Percentiles rank a stretch among this genome's conserved stretches.
Conservation (phyloP, 73 alveolate species). For the Durusdinium trenchii region DNA sequence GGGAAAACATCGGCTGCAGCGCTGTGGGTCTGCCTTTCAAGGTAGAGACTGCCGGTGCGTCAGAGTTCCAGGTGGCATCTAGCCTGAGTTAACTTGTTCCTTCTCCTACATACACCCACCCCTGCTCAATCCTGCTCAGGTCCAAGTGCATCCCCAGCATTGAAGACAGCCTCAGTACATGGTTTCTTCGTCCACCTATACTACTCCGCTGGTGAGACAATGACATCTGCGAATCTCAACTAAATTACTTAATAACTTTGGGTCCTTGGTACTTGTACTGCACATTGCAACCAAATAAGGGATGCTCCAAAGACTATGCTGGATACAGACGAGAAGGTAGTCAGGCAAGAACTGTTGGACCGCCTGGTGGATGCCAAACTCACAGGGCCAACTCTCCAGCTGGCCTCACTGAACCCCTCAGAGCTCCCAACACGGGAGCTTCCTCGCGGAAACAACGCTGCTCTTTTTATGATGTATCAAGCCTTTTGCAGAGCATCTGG, state of each 20-base stretch:
- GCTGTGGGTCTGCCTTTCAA: too few species aligned
- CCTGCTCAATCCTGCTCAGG: background rate
- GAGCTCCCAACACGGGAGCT: background rate
- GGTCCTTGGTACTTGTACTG: background rate
- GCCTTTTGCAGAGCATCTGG: background rate
- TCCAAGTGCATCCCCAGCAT: background rate
- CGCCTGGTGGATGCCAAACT: background rate
- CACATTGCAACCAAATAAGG: background rate
- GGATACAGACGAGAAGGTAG: background rate
- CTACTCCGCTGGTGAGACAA: background rate
- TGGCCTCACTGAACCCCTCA: background rate
- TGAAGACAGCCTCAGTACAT: background rate
- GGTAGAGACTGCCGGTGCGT: too few species aligned
- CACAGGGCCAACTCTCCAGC: background rate
- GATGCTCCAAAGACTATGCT: background rate
- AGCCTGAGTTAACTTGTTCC: too few species aligned
- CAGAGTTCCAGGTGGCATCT: too few species aligned
- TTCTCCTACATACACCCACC: too few species aligned
- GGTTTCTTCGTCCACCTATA: background rate
- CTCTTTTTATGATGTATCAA: background rate
- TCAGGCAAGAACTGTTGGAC: background rate
- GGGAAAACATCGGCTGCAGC: too few species aligned
- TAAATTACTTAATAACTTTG: background rate
- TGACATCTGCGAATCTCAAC: background rate
- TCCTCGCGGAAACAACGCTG: background rate